Conservation (phyloP, 352 stramenopile genomes). For the Pythium volutum region DNA sequence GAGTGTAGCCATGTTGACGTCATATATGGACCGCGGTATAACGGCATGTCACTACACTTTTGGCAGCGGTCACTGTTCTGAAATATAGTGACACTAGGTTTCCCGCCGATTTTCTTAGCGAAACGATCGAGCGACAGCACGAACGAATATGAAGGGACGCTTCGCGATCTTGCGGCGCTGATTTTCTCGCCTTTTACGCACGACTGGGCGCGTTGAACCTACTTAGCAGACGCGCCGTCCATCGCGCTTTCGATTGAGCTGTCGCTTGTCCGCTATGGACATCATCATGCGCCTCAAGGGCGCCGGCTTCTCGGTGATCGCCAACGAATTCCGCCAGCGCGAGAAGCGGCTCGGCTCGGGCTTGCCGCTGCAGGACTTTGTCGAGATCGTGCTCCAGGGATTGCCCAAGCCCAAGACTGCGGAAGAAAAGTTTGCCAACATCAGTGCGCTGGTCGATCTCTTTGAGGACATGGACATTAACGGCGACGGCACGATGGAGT, state of each 20-base stretch:
- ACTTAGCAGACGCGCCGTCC: not conserved
- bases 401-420: conserved; percentile 40
- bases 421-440: conserved; percentile 47
- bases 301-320: conserved; percentile 69
- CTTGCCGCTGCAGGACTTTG: conserved; percentile 68
- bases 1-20: conserved; percentile 9
- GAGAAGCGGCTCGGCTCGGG: conserved; percentile 56
- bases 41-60: not conserved
- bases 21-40: not conserved
- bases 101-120: not conserved
- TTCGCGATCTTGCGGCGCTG: conserved; percentile 1
- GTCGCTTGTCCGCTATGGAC: conserved; percentile 42
- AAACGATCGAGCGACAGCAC: not conserved
- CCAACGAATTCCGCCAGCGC: conserved; percentile 69
- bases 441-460: conserved; percentile 66
- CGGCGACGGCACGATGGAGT: conserved; percentile 80
- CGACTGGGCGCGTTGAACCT: too few relatives aligned
- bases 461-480: conserved; percentile 90
- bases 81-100: not conserved
- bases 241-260: conserved; percentile 6
- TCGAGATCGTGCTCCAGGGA: conserved; percentile 71
- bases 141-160: not conserved
- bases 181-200: not conserved
- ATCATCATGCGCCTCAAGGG: conserved; percentile 83
- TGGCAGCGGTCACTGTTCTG: conserved; percentile 1